Evolutionary conservation across 768 basidiomycete genomes (phyloP), one percentile per base, ranked within the genome.

Genomic region (Pluteus cervinus): DNA sequence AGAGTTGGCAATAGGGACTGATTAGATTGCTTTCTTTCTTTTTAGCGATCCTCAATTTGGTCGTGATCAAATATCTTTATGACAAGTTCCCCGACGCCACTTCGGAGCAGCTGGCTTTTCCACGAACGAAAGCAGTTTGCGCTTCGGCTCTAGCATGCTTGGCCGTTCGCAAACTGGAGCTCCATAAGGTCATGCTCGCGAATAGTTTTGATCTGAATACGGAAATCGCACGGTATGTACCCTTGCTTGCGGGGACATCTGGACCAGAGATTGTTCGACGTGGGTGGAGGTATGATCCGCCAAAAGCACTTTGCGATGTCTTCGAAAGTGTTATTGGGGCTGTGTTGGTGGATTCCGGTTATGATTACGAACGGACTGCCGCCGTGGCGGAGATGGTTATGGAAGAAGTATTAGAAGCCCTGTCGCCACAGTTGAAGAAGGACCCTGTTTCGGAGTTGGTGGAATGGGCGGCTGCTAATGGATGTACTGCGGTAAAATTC

Each of bases 291-390:
- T 82, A 80, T 44, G 82, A 89, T 48, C 87, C 89, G 7, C 89
- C 91, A 0, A 94, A 94, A 58, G 81, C 75, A 5, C 60, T 90
- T 22, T 82, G 85, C 39, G 91, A 94, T 51, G 74, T 89, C 4
- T 69, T 93, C 37, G 91, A 94, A 59, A 85, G 88, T 37, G 60
- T 93, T 4, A 63, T 91, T 23, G 91, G 88, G 1, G 89, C 87
- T 2, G 65, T 94, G 14, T 71, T 94, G 20, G 73, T 93, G 29
- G 91, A 94, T 58, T 75, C 77, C 4, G 78, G 71, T 4, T 87
- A 81, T 51, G 61, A 87, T 45, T 79, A 85, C 42, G 86, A 88
- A 35, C 74, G 66, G 41, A 76, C 79, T 3, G 71, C 73, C 11
- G 63, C 63, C 0, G 66, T 89, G 12, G 69, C 80, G 15, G 75